A percentile compares a stretch with the other conserved stretches of the same genome.
Evolutionary conservation across 495 filamentous ascomycete species (phyloP).

Genomic region (Geoglossum glabrum): DNA sequence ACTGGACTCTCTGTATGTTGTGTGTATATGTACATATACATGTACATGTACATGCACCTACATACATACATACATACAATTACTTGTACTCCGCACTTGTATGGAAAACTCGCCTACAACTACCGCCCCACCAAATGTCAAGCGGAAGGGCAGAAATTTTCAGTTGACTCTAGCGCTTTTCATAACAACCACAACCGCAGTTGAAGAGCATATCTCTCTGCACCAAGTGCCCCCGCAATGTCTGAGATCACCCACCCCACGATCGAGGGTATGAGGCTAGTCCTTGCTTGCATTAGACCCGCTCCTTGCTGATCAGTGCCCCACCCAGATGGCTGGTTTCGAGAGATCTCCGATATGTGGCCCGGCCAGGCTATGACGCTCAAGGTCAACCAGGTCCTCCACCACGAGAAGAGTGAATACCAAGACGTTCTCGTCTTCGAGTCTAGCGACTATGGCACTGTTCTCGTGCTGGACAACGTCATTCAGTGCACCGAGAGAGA

Average conservation of each 20-base stretch:
- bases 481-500: slow-evolving; percentile 97
- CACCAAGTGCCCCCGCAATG: slow-evolving; percentile 17
- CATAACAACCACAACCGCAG: background rate
- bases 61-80: too few species aligned
- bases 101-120: background rate
- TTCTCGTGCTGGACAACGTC: slow-evolving; percentile 96
- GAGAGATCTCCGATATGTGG: slow-evolving; percentile 95
- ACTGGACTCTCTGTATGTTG: too few species aligned
- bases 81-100: too few species aligned
- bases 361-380: slow-evolving; percentile 97
- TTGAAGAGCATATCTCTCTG: background rate
- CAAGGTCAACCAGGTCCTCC: slow-evolving; percentile 89
- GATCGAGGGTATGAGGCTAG: slow-evolving; percentile 31
- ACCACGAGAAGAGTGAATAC: slow-evolving; percentile 98
- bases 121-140: background rate
- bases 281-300: background rate
- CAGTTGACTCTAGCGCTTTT: background rate
- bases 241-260: slow-evolving; percentile 37
- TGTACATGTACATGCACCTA: too few species aligned
- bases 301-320: background rate
- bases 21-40: too few species aligned
- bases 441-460: slow-evolving; percentile 86
- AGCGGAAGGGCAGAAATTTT: background rate
- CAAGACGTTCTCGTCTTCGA: slow-evolving; percentile 98
- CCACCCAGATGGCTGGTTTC: slow-evolving; percentile 90